Conservation (phyloP, 2,329 filamentous ascomycete genomes). For the Mycocentrospora acerina region DNA sequence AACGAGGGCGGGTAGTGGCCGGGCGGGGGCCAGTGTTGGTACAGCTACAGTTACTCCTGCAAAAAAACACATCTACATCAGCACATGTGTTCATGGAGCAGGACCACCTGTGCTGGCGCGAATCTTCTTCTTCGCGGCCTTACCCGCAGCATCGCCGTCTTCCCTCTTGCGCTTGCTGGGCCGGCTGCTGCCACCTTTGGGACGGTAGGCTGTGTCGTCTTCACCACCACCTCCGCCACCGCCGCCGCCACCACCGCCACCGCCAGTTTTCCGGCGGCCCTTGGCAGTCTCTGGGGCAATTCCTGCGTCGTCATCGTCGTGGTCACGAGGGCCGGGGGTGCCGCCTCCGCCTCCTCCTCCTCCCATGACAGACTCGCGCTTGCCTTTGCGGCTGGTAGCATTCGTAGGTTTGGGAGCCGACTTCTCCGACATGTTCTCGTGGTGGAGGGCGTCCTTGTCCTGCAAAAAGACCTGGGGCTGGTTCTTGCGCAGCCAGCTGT, state of each 20-base stretch:
- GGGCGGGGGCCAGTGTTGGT: too few relatives aligned
- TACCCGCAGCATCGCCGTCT: conserved; percentile 32
- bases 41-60: too few relatives aligned
- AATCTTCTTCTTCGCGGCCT: conserved; percentile 37
- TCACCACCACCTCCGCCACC: conserved; percentile 31
- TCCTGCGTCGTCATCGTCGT: conserved; percentile 46
- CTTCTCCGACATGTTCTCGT: conserved; percentile 42
- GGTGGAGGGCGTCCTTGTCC: conserved; percentile 56
- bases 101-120: conserved; percentile 24
- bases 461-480: conserved; percentile 83
- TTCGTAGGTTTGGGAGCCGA: conserved; percentile 25
- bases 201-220: conserved; percentile 50
- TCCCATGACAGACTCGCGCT: conserved; percentile 36
- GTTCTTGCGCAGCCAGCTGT: conserved; percentile 90
- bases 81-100: conserved; percentile 6
- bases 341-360: conserved; percentile 18
- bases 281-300: conserved; percentile 31
- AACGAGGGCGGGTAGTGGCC: too few relatives aligned
- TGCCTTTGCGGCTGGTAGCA: conserved; percentile 31
- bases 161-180: conserved; percentile 48
- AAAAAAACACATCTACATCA: too few relatives aligned
- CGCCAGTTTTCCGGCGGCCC: conserved; percentile 30
- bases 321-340: conserved; percentile 40
- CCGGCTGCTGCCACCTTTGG: conserved; percentile 50
- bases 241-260: conserved; percentile 1